These are phyloP conservation scores for Tricholoma terreum DNA, from an alignment of 768 basidiomycete species.

Conservation along the genomic window DNA sequence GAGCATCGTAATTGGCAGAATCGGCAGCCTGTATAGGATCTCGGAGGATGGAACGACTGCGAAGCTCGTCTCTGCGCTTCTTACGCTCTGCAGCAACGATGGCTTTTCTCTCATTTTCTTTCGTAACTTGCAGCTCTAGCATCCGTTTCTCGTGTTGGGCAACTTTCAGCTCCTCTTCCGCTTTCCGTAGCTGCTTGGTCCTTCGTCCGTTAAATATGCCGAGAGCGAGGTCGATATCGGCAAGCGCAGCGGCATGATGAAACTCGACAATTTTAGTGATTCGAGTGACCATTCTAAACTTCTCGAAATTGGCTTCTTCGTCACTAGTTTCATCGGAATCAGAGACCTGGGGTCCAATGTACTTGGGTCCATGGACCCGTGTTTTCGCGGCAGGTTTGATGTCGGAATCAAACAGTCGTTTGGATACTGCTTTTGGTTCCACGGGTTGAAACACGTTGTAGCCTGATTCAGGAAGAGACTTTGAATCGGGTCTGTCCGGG, in stretches of 20 bases:
- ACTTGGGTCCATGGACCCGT: constrained; percentile 25
- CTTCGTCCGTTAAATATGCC: constrained; percentile 34
- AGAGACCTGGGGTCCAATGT: constrained; percentile 33
- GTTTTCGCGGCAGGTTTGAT: constrained; percentile 13
- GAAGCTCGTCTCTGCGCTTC: constrained; percentile 31
- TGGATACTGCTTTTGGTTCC: not conserved
- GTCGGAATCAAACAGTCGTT: constrained; percentile 18
- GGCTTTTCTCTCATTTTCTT: constrained; percentile 48
- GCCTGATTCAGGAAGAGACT: constrained; percentile 17
- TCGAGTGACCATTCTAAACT: constrained; percentile 44
- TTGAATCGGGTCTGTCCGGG: constrained; percentile 21
- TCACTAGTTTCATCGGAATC: constrained; percentile 30
- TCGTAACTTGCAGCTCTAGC: constrained; percentile 38
- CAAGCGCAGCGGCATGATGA: constrained; percentile 42
- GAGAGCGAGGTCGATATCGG: constrained; percentile 40
- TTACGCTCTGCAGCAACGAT: constrained; percentile 38
- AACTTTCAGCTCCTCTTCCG: constrained; percentile 29
- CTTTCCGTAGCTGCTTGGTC: constrained; percentile 28
- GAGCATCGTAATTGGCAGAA: constrained; percentile 1
- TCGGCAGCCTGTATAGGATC: constrained; percentile 11
- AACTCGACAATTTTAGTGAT: constrained; percentile 49
- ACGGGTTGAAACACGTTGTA: constrained; percentile 6
- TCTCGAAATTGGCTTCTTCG: constrained; percentile 38
- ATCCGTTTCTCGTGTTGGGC: constrained; percentile 38
- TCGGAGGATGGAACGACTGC: constrained; percentile 13